Percentiles rank a stretch among this genome's conserved stretches.
These are phyloP conservation scores for Elongisporangium senticosum DNA, from an alignment of 352 stramenopile genomes.

Conservation along the genomic window DNA sequence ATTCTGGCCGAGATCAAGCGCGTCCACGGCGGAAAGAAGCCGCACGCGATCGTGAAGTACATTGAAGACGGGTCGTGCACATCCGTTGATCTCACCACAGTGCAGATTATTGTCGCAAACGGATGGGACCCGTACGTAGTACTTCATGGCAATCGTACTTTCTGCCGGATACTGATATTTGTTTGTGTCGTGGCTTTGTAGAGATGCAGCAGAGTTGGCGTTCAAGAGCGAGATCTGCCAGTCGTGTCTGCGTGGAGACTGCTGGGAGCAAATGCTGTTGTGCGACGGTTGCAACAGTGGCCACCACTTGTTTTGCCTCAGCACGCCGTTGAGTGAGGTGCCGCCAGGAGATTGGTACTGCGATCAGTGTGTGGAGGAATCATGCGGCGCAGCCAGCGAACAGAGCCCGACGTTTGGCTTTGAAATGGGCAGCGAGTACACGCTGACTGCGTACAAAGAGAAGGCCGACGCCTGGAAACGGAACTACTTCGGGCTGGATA, in stretches of 20 bases:
- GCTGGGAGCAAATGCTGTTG: constrained; percentile 71
- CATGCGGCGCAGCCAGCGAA: constrained; percentile 27
- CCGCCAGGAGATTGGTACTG: constrained; percentile 81
- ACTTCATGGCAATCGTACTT: constrained; percentile 1
- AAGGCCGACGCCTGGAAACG: constrained; percentile 80
- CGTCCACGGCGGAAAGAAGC: constrained; percentile 76
- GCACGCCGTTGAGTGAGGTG: constrained; percentile 43
- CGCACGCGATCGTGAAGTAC: constrained; percentile 64
- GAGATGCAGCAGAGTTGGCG: constrained; percentile 56
- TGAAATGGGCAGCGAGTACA: constrained; percentile 79
- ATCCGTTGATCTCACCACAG: constrained; percentile 51
- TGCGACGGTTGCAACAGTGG: constrained; percentile 81
- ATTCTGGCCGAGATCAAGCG: constrained; percentile 66
- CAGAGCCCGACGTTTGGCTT: constrained; percentile 74
- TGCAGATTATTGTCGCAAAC: constrained; percentile 80
- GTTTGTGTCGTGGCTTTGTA: constrained; percentile 7
- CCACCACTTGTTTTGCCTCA: constrained; percentile 78
- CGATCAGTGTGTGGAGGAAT: constrained; percentile 57
- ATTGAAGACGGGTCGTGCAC: constrained; percentile 45
- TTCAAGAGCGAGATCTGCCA: constrained; percentile 82
- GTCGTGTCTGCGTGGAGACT: constrained; percentile 77
- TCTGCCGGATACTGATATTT: background rate
- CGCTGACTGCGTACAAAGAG: constrained; percentile 73
- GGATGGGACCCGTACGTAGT: constrained; percentile 52
- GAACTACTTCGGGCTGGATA: constrained; percentile 59